Evolutionary conservation across 805 yeast species (phyloP), one percentile per base, ranked within the genome.

Genomic region (Kuraishia ogatae): DNA sequence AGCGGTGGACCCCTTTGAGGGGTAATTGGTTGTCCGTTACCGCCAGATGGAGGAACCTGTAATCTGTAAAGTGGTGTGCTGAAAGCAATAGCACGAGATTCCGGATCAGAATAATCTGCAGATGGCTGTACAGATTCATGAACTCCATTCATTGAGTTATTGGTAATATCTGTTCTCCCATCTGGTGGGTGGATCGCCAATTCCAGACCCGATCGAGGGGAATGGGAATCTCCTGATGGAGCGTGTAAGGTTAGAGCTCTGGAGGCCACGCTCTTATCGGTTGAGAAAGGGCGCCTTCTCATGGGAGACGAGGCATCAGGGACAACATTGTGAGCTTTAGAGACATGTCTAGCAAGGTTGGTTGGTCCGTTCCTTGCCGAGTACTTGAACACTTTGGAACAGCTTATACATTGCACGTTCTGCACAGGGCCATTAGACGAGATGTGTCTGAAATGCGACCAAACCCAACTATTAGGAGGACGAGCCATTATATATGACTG

Each of bases 281-380:
- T 50, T 23, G 53, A 11, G 19, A 52, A 52, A 11, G 53, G 53
- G 15, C 53, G 39, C 17, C 53, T 22, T 28, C 50, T 52, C 21
- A 26, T 15, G 24, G 54, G 51, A 4, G 54, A 17, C 4, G 17
- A 22, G 15, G 47, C 20, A 15, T 19, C 23, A 19, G 21, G 53
- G n/a, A 61, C 60, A 29, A 66, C 57, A 20, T 60, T 53, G 55
- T 69, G 72, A 17, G 67, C 57, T 49, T 64, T 65, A 28, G 53
- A 61, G 11, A 69, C 56, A 53, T 69, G 73, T 50, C 71, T 61
- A 2, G 71, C 66, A 39, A 69, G 58, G 52, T 69, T 69, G 0
- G 72, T 67, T 7, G 72, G 72, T 2, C 73, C 73, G 54, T 69
- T 69, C 55, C 71, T 60, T 22, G 69, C 62, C 3, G 70, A 63